Evolutionary conservation across 306 rosid species (phyloP), one percentile per base, ranked within the genome.

Genomic region (Pyrus betulifolia): DNA sequence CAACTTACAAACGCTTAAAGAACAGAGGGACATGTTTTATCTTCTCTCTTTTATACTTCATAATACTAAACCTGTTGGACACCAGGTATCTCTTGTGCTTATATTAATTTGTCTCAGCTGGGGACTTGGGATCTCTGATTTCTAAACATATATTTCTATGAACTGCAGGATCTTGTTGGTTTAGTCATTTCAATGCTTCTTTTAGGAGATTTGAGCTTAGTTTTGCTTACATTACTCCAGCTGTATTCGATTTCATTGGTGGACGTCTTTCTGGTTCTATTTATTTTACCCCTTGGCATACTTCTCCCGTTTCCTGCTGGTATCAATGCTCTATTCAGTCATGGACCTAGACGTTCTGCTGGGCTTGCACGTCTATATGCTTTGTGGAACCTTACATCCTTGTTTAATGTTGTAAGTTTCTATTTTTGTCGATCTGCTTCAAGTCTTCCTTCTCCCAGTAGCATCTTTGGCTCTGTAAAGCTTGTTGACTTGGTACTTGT

Each of bases 291-390:
- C n/a, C 85, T 96, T 14, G 93, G 90, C 76, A 85, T 92, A 91
- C 88, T 96, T 81, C 97, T 96, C 77, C 97, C 99, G 42, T 96
- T 96, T 85, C 99, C 99, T 76, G 98, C 93, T 59, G 99, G 99
- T 78, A 96, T 96, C 70, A 96, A 96, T 89, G 98, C 99, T 82
- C 95, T 96, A 40, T 96, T 96, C 83, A 96, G 99, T 84, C 99
- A 96, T 70, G 99, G 97, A 67, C 98, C 98, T 49, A 89, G 99
- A 80, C 99, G 91, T 65, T 96, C 99, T 67, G 97, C 99, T 38
- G 93, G 99, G 81, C 97, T 96, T 59, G 96, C 99, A 44, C 99
- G 99, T 40, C 82, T 92, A 71, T 89, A 96, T 85, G 99, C 98
- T 45, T 70, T 91, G 71, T 96, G 99, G 99, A 96, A 92, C 79